Evolutionary conservation across 345 rosid genomes (phyloP), one percentile per base, ranked within the genome.

Genomic region (Clarkia xantiana): DNA sequence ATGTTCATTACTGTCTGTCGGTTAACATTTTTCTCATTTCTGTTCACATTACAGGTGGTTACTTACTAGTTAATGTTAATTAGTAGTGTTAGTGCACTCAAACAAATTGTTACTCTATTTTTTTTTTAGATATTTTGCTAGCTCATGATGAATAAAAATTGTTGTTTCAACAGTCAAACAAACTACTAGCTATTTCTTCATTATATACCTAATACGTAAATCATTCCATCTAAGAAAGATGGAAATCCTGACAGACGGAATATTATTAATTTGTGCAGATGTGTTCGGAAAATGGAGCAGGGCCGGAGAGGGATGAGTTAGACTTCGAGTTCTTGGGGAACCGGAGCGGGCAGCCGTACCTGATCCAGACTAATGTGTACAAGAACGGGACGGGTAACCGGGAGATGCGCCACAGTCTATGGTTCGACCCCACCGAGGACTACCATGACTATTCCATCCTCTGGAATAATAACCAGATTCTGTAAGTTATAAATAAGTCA

Each of bases 301-400:
- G 98, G 49, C 96, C 96, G 52, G 76, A 76, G 45, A 80, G 98
- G 55, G 98, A 91, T 66, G 98, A 91, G 67, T 38, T 91, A 53
- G 98, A 91, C 58, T 72, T 91, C 51, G 98, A 91, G 75, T 91
- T 91, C 79, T 47, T 91, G 65, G 98, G 98, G 49, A 91, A 91
- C 40, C 77, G 96, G 62, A 84, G 72, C 2, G 96, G 98, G 18
- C 55, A 91, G 18, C 98, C 98, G 0, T 91, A 86, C 53, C 51
- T 91, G 46, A 74, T 91, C 22, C 98, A 91, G 53, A 91, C 98
- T 49, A 91, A 91, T 61, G 73, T 91, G 23, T 91, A 68, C 67
- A 91, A 91, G 60, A 80, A 84, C 44, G 98, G 98, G n/a, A 77
- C 76, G 18, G 98, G 98, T 1, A 47, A 51, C 22, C 78, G 98